These are phyloP conservation scores for Fraxinus excelsior DNA, from an alignment of 257 asterid genomes.

Conservation along the genomic window DNA sequence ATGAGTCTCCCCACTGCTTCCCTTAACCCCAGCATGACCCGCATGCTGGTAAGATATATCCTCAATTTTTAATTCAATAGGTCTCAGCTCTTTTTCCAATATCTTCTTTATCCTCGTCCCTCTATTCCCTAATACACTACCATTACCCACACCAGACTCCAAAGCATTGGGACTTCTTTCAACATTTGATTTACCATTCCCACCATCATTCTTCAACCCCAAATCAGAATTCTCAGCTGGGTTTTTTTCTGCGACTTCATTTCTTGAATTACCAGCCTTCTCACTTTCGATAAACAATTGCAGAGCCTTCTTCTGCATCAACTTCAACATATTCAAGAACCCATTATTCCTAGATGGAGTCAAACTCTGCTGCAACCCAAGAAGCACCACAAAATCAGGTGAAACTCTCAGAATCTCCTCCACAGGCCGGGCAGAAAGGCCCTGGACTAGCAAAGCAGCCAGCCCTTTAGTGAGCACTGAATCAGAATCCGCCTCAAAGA, in stretches of 20 bases:
- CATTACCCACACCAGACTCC: constrained; percentile 27
- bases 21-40: constrained; percentile 72
- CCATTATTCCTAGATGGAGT: constrained; percentile 85
- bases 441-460: constrained; percentile 84
- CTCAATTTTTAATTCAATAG: constrained; percentile 58
- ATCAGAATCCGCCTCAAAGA: constrained; percentile 92
- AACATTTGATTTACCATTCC: constrained; percentile 24
- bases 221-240: constrained; percentile 27
- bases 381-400: constrained; percentile 72
- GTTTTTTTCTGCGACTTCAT: constrained; percentile 11
- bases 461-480: constrained; percentile 78
- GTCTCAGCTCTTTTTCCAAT: constrained; percentile 54
- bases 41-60: constrained; percentile 90
- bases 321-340: constrained; percentile 83
- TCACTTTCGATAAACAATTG: constrained; percentile 61
- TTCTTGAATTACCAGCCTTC: constrained; percentile 29
- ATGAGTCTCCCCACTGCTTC: constrained; percentile 85
- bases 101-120: constrained; percentile 64
- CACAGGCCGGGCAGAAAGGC: constrained; percentile 74
- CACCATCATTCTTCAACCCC: constrained; percentile 28
- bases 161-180: constrained; percentile 23
- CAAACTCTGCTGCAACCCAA: constrained; percentile 77
- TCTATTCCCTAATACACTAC: constrained; percentile 48
- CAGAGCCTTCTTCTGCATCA: constrained; percentile 85
- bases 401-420: constrained; percentile 69